Evolutionary conservation across 768 basidiomycete species (phyloP).

Genomic region (Lyophyllum shimeji): DNA sequence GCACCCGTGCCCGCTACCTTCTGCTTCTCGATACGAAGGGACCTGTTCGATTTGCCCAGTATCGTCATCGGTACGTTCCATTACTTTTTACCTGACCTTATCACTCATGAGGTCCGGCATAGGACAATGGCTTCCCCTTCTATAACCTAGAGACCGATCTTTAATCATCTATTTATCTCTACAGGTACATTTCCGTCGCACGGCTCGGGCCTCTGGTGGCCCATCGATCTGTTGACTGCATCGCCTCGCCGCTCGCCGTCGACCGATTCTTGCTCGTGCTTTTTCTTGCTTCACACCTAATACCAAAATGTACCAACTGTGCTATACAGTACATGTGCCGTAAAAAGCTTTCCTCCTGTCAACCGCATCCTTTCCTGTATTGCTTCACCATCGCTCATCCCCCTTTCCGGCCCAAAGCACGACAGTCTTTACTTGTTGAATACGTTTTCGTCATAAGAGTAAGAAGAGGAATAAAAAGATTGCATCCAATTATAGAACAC

Average conservation of each 20-base stretch:
- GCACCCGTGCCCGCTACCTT: conserved; percentile 89
- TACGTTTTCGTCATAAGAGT: neutral
- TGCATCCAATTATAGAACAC: neutral
- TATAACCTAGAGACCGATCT: conserved; percentile 38
- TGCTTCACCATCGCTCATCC: neutral
- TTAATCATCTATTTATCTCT: conserved; percentile 16
- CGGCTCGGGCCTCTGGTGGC: conserved; percentile 2
- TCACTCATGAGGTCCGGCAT: conserved; percentile 7
- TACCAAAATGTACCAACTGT: conserved; percentile 9
- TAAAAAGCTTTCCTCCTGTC: neutral
- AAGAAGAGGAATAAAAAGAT: neutral
- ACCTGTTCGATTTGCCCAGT: conserved; percentile 88
- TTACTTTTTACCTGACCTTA: neutral
- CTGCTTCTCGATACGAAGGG: conserved; percentile 93
- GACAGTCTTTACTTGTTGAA: neutral
- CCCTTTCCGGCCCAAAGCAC: neutral
- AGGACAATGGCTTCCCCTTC: conserved; percentile 89
- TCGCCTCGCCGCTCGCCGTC: neutral
- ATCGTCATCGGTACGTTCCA: conserved; percentile 73
- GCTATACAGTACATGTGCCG: conserved; percentile 9
- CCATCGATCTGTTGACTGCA: neutral
- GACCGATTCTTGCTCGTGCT: conserved; percentile 10
- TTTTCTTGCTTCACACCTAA: conserved; percentile 7
- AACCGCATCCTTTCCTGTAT: neutral
- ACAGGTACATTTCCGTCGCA: conserved; percentile 1